These are phyloP conservation scores for Gynochthodes officinalis DNA, from an alignment of 257 asterid genomes.

Conservation along the genomic window DNA sequence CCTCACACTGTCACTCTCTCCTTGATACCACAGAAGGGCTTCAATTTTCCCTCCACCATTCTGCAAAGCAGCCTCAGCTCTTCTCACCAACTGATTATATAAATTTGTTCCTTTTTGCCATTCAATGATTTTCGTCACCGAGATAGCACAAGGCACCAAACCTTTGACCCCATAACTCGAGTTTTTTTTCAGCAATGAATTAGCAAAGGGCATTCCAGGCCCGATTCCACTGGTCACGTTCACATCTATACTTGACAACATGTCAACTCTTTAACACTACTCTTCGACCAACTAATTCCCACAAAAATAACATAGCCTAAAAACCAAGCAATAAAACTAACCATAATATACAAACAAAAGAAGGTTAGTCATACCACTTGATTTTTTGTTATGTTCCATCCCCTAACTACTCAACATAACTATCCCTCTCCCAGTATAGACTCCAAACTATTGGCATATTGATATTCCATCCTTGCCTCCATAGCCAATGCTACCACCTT, in stretches of 20 bases:
- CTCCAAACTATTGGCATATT: too few relatives aligned
- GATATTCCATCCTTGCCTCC: too few relatives aligned
- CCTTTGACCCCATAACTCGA: conserved; percentile 40
- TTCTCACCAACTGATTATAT: conserved; percentile 38
- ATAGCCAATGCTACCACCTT: too few relatives aligned
- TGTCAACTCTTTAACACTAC: too few relatives aligned
- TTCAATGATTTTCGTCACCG: conserved; percentile 54
- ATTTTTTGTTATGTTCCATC: too few relatives aligned
- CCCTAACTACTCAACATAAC: too few relatives aligned
- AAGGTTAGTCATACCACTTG: too few relatives aligned
- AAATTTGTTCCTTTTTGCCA: conserved; percentile 53
- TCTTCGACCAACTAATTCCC: too few relatives aligned
- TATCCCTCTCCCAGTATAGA: too few relatives aligned
- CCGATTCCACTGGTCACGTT: conserved; percentile 53
- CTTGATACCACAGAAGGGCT: conserved; percentile 72
- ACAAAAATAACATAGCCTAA: too few relatives aligned
- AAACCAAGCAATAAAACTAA: too few relatives aligned
- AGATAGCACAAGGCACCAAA: conserved; percentile 68
- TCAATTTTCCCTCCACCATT: conserved; percentile 38
- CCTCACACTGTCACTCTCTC: conserved; percentile 52
- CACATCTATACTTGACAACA: conserved; percentile 50
- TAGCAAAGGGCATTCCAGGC: conserved; percentile 63
- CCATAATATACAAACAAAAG: too few relatives aligned
- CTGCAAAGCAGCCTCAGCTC: conserved; percentile 42
- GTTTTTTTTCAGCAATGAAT: conserved; percentile 13